A percentile compares a stretch with the other conserved stretches of the same genome.
Conservation (phyloP, 768 basidiomycete species). For the Tricholoma hemisulphureum region DNA sequence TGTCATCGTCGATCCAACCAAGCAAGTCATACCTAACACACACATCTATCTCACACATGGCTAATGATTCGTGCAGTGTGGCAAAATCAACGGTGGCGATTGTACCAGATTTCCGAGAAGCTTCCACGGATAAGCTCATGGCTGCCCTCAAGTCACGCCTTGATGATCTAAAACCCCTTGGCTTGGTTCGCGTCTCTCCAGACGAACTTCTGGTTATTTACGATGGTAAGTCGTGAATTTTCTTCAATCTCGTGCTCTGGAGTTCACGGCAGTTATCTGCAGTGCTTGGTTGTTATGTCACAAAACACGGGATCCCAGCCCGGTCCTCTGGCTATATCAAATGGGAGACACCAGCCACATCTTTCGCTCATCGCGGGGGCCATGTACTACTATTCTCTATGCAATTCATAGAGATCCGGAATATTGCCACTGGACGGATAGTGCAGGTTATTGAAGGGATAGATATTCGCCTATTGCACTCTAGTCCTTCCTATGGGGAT, state of each 20-base stretch:
- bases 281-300: slow-evolving; percentile 79
- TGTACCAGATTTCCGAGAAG: slow-evolving; percentile 58
- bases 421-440: slow-evolving; percentile 59
- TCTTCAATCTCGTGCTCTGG: neutral
- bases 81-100: slow-evolving; percentile 41
- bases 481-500: slow-evolving; percentile 33
- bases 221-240: slow-evolving; percentile 52
- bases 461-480: slow-evolving; percentile 67
- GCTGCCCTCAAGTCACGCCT: slow-evolving; percentile 57
- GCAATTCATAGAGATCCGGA: slow-evolving; percentile 74
- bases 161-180: slow-evolving; percentile 60
- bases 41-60: neutral
- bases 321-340: slow-evolving; percentile 64
- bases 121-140: slow-evolving; percentile 39
- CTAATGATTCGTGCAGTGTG: slow-evolving; percentile 38
- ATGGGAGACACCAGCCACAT: slow-evolving; percentile 72
- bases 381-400: slow-evolving; percentile 73
- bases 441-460: slow-evolving; percentile 79
- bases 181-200: slow-evolving; percentile 54
- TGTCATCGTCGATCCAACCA: slow-evolving; percentile 62
- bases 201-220: slow-evolving; percentile 70
- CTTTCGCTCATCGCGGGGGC: slow-evolving; percentile 59
- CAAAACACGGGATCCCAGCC: slow-evolving; percentile 62
- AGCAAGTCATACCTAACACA: slow-evolving; percentile 44
- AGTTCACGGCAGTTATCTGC: slow-evolving; percentile 2